These are phyloP conservation scores for Erysimum cheiri DNA, from an alignment of 441 rosid species.

Conservation along the genomic window DNA sequence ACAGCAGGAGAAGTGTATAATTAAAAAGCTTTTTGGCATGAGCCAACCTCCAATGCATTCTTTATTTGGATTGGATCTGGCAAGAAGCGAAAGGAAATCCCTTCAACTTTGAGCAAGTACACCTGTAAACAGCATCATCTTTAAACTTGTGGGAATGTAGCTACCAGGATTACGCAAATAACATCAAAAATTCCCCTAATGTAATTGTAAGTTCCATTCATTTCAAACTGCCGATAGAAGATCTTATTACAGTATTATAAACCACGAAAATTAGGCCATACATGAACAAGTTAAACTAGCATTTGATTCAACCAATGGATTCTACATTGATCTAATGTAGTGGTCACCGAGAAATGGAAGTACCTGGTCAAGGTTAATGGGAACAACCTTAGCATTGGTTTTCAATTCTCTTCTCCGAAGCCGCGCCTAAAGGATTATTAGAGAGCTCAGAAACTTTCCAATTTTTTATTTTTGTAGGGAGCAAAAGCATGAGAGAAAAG, in stretches of 20 bases:
- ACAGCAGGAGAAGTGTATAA: background rate
- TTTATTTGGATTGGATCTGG: slow-evolving; percentile 92
- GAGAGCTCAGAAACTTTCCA: slow-evolving; percentile 24
- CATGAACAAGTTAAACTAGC: background rate
- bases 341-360: slow-evolving; percentile 1
- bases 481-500: background rate
- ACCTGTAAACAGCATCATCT: slow-evolving; percentile 51
- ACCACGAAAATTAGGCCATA: background rate
- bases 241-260: background rate
- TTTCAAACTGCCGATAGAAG: background rate
- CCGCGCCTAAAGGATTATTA: slow-evolving; percentile 57
- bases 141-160: background rate
- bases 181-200: background rate
- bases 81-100: slow-evolving; percentile 90
- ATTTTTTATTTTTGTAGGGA: background rate
- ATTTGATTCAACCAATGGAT: no score
- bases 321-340: background rate
- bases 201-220: background rate
- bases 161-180: background rate
- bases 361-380: slow-evolving; percentile 90
- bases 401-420: slow-evolving; percentile 75
- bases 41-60: slow-evolving; percentile 90
- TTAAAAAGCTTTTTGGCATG: slow-evolving; percentile 8
- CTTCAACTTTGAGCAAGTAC: slow-evolving; percentile 86
- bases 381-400: slow-evolving; percentile 78